phyloP scores from a whole-genome alignment of 106 monocot species.

The Gastrodia elata region DNA sequence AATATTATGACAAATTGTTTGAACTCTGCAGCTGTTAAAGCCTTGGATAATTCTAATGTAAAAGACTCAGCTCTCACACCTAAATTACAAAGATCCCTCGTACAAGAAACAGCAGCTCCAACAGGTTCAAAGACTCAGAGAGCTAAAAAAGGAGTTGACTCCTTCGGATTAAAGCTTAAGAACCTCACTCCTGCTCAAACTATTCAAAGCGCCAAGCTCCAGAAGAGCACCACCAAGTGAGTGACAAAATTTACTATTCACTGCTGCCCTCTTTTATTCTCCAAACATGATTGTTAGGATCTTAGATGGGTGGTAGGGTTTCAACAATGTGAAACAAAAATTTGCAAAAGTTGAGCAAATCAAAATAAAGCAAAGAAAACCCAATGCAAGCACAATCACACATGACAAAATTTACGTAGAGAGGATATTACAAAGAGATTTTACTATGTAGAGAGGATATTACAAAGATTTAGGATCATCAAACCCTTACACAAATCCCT shows the following conservation, averaged over 20 bases:
- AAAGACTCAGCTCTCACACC: conserved; percentile 30
- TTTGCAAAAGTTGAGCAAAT: too few species aligned
- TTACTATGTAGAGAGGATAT: too few species aligned
- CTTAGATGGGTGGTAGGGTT: too few species aligned
- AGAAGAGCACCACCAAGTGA: conserved; percentile 25
- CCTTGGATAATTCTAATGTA: background rate
- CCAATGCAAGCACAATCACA: too few species aligned
- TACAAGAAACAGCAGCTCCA: background rate
- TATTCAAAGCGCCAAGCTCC: conserved; percentile 10
- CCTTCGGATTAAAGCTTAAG: conserved; percentile 22
- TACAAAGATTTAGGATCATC: too few species aligned
- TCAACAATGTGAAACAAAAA: too few species aligned
- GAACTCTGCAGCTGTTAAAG: background rate
- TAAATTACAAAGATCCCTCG: background rate
- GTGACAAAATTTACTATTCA: background rate
- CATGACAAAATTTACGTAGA: too few species aligned
- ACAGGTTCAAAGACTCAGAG: conserved; percentile 26
- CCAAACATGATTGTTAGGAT: background rate
- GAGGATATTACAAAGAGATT: too few species aligned
- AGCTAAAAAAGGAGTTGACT: conserved; percentile 20
- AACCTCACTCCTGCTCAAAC: conserved; percentile 16
- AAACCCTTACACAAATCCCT: too few species aligned
- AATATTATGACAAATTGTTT: background rate
- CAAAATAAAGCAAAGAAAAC: too few species aligned
- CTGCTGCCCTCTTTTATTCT: background rate